Conservation (phyloP, 345 rosid genomes). For the Trapa bicornis region DNA sequence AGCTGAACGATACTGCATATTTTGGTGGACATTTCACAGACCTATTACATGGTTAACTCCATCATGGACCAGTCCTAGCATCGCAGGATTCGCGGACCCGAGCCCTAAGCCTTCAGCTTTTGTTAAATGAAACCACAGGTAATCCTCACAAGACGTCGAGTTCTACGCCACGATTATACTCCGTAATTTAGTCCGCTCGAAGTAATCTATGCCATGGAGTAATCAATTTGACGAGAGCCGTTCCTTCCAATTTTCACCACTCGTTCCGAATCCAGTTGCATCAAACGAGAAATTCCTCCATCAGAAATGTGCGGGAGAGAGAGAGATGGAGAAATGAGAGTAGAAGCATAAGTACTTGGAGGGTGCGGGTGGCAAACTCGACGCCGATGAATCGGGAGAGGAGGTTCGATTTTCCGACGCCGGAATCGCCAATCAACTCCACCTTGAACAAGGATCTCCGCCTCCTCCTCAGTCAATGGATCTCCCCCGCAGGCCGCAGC, state of each 20-base stretch:
- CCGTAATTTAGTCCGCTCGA: too few species aligned
- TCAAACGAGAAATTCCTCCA: too few species aligned
- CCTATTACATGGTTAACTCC: too few species aligned
- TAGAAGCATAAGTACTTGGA: constrained; percentile 41
- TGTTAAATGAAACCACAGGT: too few species aligned
- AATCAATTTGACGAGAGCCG: not conserved
- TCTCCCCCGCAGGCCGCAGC: not conserved
- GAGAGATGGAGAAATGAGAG: not conserved
- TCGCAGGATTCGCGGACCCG: too few species aligned
- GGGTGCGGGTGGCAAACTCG: constrained; percentile 95
- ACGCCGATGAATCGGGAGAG: constrained; percentile 98
- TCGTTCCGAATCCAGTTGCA: not conserved
- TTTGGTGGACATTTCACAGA: too few species aligned
- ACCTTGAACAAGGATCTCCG: constrained; percentile 89
- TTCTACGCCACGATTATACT: not conserved
- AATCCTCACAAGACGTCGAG: not conserved
- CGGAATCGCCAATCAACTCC: constrained; percentile 86
- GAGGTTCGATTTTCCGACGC: constrained; percentile 82
- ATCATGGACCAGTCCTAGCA: too few species aligned
- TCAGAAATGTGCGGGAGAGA: too few species aligned
- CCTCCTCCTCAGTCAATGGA: constrained; percentile 38
- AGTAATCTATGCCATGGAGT: not conserved
- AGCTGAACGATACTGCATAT: too few species aligned
- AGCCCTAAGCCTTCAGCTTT: too few species aligned
- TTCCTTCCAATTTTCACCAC: too few species aligned